Percentiles rank a stretch among this genome's conserved stretches.
phyloP scores from a whole-genome alignment of 139 green algal species.

The Coccomyxa sp. region DNA sequence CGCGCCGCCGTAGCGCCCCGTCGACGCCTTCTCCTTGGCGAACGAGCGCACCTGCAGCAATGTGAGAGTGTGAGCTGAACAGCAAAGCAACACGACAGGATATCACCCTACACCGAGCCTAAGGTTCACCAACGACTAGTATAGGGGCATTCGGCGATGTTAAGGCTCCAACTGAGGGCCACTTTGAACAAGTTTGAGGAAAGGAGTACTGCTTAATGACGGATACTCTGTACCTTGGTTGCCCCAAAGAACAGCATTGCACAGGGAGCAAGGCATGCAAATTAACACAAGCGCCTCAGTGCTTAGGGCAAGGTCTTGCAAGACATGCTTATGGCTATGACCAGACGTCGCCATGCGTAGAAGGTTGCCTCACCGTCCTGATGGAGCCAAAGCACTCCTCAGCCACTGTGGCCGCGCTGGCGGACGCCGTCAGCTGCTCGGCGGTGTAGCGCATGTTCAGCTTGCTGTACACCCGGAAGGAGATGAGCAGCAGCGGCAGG shows the following conservation, averaged over 20 bases:
- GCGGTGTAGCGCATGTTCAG: constrained; percentile 36
- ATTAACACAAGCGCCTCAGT: not conserved
- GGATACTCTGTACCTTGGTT: too few species aligned
- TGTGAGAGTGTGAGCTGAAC: not conserved
- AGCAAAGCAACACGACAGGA: too few species aligned
- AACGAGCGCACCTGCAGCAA: constrained; percentile 39
- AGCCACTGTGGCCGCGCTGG: constrained; percentile 26
- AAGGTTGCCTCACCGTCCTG: constrained; percentile 22
- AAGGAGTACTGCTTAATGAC: too few species aligned
- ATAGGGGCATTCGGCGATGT: too few species aligned
- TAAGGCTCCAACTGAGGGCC: too few species aligned
- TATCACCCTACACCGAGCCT: too few species aligned
- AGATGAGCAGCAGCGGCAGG: constrained; percentile 23
- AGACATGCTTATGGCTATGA: not conserved
- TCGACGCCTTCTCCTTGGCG: constrained; percentile 38
- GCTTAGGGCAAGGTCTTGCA: not conserved
- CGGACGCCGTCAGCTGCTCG: constrained; percentile 25
- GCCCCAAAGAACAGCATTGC: too few species aligned
- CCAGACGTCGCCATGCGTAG: not conserved
- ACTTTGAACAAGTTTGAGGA: too few species aligned
- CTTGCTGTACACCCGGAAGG: constrained; percentile 21
- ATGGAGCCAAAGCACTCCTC: constrained; percentile 38
- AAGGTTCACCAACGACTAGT: too few species aligned
- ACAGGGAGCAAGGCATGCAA: too few species aligned
- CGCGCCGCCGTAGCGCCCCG: constrained; percentile 11